Percentiles rank a stretch among this genome's conserved stretches.
phyloP scores from a whole-genome alignment of 2,329 filamentous ascomycete species.

The Epichloe glyceriae region DNA sequence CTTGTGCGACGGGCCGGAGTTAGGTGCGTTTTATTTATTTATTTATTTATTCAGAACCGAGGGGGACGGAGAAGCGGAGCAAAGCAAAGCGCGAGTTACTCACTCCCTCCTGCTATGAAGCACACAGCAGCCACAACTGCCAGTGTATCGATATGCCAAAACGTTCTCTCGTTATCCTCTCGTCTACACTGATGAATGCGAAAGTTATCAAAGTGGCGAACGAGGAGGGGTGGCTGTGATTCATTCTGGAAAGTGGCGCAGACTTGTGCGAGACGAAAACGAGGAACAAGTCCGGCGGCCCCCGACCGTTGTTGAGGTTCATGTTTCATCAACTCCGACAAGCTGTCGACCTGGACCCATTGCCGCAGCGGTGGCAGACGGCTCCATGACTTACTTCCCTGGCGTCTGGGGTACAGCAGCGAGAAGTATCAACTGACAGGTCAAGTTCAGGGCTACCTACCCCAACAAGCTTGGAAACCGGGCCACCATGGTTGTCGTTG shows the following conservation, averaged over 20 bases:
- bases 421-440: constrained; percentile 1
- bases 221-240: neutral
- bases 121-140: constrained; percentile 1
- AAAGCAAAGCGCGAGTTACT: neutral
- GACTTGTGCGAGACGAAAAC: neutral
- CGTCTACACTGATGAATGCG: neutral
- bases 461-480: neutral
- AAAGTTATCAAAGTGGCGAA: neutral
- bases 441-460: neutral
- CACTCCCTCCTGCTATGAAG: neutral
- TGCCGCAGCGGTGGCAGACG: neutral
- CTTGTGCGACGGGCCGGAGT: neutral
- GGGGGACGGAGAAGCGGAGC: neutral
- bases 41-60: neutral
- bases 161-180: too few species aligned
- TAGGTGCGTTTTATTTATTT: too few species aligned
- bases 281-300: neutral
- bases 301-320: neutral
- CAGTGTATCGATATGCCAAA: neutral
- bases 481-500: neutral
- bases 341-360: neutral
- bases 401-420: neutral
- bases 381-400: neutral
- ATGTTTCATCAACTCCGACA: neutral
- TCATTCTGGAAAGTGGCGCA: neutral